Conservation (phyloP, 805 yeast genomes). For the Cyberlindnera bimundalis region DNA sequence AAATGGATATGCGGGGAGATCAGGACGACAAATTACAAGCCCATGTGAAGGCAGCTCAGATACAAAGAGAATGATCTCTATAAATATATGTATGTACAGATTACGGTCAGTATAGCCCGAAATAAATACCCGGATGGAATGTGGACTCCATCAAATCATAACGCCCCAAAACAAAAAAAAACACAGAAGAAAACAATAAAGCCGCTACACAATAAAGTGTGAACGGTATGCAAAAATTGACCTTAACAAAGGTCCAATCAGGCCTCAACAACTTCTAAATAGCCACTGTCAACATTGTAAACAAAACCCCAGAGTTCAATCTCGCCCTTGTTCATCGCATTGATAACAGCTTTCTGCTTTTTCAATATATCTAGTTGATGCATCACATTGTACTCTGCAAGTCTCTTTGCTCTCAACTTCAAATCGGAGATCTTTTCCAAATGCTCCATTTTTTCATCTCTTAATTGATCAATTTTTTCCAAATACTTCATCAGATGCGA, state of each 20-base stretch:
- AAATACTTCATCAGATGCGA: slow-evolving; percentile 37
- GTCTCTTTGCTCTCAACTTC: slow-evolving; percentile 50
- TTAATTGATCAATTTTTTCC: slow-evolving; percentile 64
- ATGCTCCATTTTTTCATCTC: slow-evolving; percentile 53
- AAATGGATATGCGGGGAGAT: too few species aligned
- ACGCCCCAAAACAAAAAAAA: too few species aligned
- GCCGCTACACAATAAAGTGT: too few species aligned
- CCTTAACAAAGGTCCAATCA: slow-evolving; percentile 2
- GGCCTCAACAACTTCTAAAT: slow-evolving; percentile 42
- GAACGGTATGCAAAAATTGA: too few species aligned
- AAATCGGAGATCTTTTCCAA: slow-evolving; percentile 50
- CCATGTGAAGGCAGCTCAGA: too few species aligned
- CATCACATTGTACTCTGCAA: slow-evolving; percentile 74
- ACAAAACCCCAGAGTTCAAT: slow-evolving; percentile 80
- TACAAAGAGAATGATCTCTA: too few species aligned
- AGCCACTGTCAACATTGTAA: slow-evolving; percentile 80
- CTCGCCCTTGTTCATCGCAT: slow-evolving; percentile 57
- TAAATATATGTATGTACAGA: too few species aligned
- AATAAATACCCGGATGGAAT: too few species aligned
- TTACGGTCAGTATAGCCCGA: too few species aligned
- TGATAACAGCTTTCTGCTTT: slow-evolving; percentile 52
- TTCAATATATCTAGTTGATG: slow-evolving; percentile 66
- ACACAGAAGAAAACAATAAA: too few species aligned
- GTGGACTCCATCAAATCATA: too few species aligned
- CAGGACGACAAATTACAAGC: too few species aligned